Evolutionary conservation across 768 basidiomycete species (phyloP).

Genomic region (Macrolepiota albuminosa): DNA sequence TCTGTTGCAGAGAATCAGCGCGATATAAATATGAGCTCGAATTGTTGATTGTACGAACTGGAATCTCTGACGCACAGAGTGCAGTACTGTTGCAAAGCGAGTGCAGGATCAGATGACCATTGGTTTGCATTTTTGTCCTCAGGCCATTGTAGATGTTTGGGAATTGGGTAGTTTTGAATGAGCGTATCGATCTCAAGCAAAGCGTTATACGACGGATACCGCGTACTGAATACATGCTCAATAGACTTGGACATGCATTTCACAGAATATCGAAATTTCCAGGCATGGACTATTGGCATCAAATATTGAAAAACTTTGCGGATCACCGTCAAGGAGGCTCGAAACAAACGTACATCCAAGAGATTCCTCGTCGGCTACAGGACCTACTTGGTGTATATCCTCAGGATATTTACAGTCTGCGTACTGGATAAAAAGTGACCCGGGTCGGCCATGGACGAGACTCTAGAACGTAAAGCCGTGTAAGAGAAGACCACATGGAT

Average conservation of each 20-base stretch:
- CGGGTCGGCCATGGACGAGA: constrained; percentile 47
- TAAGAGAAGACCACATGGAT: not conserved
- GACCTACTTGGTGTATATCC: constrained; percentile 30
- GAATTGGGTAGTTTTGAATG: constrained; percentile 46
- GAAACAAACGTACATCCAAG: constrained; percentile 36
- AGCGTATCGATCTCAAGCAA: constrained; percentile 46
- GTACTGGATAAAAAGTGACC: constrained; percentile 39
- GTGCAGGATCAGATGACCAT: constrained; percentile 35
- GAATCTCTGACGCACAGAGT: constrained; percentile 37
- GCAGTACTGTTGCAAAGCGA: constrained; percentile 44
- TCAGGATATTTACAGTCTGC: constrained; percentile 50
- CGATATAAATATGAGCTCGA: not conserved
- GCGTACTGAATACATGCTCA: constrained; percentile 36
- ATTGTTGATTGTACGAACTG: constrained; percentile 28
- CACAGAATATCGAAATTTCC: constrained; percentile 42
- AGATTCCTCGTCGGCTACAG: constrained; percentile 30
- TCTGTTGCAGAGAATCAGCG: constrained; percentile 20
- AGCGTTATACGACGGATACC: constrained; percentile 34
- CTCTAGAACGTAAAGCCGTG: constrained; percentile 23
- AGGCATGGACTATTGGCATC: constrained; percentile 31
- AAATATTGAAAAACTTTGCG: not conserved
- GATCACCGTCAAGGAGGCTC: not conserved
- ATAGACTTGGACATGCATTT: constrained; percentile 40
- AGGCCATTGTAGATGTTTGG: constrained; percentile 38
- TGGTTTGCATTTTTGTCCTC: constrained; percentile 23